Base-by-base conservation (phyloP, 257 asterid genomes). In the Avicennia marina region DNA sequence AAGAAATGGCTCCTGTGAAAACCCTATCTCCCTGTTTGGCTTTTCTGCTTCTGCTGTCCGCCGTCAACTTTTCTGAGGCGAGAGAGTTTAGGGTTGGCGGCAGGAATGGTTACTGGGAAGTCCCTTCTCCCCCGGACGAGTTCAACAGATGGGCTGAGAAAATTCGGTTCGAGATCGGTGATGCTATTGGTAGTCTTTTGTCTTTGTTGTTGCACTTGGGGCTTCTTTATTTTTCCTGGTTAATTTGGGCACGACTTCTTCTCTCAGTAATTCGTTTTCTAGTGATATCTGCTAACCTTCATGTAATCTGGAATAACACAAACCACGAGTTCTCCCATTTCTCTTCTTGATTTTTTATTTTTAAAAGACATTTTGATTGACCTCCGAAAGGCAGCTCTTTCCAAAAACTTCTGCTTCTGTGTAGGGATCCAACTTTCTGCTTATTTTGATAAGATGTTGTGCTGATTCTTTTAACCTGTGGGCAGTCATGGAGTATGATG, bases 401-500 rank as follows among this genome's bases (percentile, higher is more conserved):
- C n/a, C n/a, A n/a, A n/a, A n/a, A n/a, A n/a, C n/a, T 29, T 41
- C 47, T 15, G 6, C 15, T 15, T 45, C 2, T 45, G 45, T 21
- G 52, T 12, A 11, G 1, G n/a, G 0, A 12, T 8, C 13, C 3
- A 36, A 36, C 10, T 7, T 4, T 4, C 2, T 36, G n/a, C n/a
- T n/a, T n/a, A n/a, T 11, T 36, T 36, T n/a, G n/a, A n/a, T n/a
- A n/a, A n/a, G n/a, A n/a, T n/a, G n/a, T n/a, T n/a, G n/a, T n/a
- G n/a, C n/a, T n/a, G n/a, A n/a, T n/a, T n/a, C n/a, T n/a, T n/a
- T n/a, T 9, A 20, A 13, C 1, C n/a, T 41, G 11, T 36, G 36
- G 11, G 24, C 74, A 86, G 90, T 74, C 15, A 9, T 83, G 38
- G 79, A 65, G 71, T 86, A 86, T 7, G 90, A 81, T 19, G 53